Evolutionary conservation across 2,329 filamentous ascomycete species (phyloP).

Genomic region (Colletotrichum karsti): DNA sequence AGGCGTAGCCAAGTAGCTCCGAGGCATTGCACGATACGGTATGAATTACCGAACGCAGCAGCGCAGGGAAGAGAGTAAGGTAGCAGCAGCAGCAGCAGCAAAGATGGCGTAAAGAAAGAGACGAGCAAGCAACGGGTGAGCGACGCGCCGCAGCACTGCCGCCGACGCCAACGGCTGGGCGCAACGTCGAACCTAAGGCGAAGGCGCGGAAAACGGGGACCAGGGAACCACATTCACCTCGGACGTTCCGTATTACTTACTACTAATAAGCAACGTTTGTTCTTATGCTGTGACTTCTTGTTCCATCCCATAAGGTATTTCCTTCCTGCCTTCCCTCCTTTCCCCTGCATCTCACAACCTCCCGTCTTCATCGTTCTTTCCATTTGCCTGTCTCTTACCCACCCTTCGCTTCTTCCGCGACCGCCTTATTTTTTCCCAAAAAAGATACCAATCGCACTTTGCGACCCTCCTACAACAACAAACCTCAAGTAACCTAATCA

Average conservation of each 20-base stretch:
- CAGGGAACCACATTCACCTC: conserved; percentile 9
- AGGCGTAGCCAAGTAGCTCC: conserved; percentile 1
- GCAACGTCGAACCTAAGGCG: no score
- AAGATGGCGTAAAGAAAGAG: background rate
- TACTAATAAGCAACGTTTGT: conserved; percentile 6
- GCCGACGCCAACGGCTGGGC: background rate
- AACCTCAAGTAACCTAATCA: background rate
- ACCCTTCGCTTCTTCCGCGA: conserved; percentile 6
- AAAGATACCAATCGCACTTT: conserved; percentile 5
- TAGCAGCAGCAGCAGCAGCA: no score
- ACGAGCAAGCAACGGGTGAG: background rate
- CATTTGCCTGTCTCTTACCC: background rate
- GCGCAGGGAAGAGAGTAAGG: background rate
- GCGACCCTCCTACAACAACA: background rate
- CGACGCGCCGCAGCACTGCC: conserved; percentile 1
- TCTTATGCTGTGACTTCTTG: conserved; percentile 1
- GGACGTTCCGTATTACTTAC: background rate
- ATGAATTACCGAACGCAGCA: background rate
- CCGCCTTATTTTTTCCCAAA: background rate
- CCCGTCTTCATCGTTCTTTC: conserved; percentile 9
- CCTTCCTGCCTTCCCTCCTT: conserved; percentile 13
- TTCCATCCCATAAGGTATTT: conserved; percentile 1
- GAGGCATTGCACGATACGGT: background rate
- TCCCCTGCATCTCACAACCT: background rate
- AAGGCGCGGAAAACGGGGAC: background rate